Evolutionary conservation across 2,329 filamentous ascomycete species (phyloP).

Genomic region (Aspergillus caelatus): DNA sequence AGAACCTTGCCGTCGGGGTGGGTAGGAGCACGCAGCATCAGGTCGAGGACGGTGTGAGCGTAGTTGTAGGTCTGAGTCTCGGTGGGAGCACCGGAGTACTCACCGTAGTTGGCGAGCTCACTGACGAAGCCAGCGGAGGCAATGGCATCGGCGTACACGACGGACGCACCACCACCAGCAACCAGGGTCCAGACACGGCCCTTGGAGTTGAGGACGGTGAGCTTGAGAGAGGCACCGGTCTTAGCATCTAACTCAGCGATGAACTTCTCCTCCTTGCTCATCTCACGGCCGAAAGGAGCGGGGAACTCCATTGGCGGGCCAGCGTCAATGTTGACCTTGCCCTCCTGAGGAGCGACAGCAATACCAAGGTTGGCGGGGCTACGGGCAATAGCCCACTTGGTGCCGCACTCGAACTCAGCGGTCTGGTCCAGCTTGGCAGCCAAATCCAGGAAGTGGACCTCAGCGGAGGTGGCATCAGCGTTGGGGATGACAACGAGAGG

Average conservation of each 20-base stretch:
- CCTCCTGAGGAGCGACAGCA: constrained; percentile 65
- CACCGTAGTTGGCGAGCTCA: constrained; percentile 98
- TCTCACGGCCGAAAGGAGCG: constrained; percentile 95
- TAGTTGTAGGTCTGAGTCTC: constrained; percentile 99
- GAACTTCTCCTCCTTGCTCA: constrained; percentile 98
- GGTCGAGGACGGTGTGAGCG: constrained; percentile 91
- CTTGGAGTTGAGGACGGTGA: constrained; percentile 88
- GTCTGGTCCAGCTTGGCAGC: constrained; percentile 99
- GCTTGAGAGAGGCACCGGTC: constrained; percentile 97
- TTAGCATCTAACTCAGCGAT: constrained; percentile 98
- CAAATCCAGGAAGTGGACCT: constrained; percentile 97
- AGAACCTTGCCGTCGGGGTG: constrained; percentile 93
- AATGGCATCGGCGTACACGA: constrained; percentile 98
- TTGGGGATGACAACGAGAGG: constrained; percentile 97
- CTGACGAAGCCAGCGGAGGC: constrained; percentile 92
- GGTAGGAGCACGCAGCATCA: constrained; percentile 90
- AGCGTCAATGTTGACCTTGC: constrained; percentile 90
- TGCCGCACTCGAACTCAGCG: constrained; percentile 98
- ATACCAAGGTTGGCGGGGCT: constrained; percentile 86
- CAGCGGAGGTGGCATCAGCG: constrained; percentile 83
- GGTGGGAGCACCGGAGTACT: constrained; percentile 98
- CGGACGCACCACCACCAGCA: constrained; percentile 97
- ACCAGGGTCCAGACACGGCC: constrained; percentile 98
- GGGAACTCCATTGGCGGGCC: constrained; percentile 99
- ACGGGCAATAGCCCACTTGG: constrained; percentile 97